These are phyloP conservation scores for Triticum timopheevii DNA, from an alignment of 176 grass and related monocot genomes.

Conservation along the genomic window DNA sequence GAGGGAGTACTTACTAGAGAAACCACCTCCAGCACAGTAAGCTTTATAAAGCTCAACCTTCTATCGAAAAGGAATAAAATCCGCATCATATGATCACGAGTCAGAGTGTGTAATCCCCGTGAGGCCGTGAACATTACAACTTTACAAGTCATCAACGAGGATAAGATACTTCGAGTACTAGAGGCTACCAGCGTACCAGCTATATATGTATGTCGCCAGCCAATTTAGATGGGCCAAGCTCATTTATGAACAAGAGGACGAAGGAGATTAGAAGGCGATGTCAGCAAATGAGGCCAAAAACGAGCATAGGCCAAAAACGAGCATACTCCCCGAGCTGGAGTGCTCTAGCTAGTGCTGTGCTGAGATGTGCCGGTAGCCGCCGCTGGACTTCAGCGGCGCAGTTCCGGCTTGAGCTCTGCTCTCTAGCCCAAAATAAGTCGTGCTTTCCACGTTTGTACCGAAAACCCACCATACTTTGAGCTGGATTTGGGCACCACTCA, in stretches of 20 bases:
- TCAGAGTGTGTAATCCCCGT: not conserved
- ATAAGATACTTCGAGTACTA: not conserved
- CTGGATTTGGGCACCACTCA: not conserved
- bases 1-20: no score
- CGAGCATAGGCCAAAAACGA: slow-evolving; percentile 5
- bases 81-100: not conserved
- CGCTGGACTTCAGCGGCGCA: not conserved
- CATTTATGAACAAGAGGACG: slow-evolving; percentile 33
- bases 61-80: not conserved
- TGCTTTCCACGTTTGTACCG: not conserved
- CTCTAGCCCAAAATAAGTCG: not conserved
- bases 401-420: not conserved
- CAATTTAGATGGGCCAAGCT: not conserved
- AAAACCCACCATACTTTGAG: not conserved
- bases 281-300: no score
- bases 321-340: no score
- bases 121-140: not conserved
- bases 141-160: not conserved
- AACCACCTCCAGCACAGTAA: no score
- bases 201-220: not conserved
- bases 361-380: not conserved
- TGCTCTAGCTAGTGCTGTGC: no score
- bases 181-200: not conserved
- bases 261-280: not conserved
- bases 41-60: not conserved